Base-by-base conservation (phyloP, 179 eudicot genomes). In the Silene coronaria region DNA sequence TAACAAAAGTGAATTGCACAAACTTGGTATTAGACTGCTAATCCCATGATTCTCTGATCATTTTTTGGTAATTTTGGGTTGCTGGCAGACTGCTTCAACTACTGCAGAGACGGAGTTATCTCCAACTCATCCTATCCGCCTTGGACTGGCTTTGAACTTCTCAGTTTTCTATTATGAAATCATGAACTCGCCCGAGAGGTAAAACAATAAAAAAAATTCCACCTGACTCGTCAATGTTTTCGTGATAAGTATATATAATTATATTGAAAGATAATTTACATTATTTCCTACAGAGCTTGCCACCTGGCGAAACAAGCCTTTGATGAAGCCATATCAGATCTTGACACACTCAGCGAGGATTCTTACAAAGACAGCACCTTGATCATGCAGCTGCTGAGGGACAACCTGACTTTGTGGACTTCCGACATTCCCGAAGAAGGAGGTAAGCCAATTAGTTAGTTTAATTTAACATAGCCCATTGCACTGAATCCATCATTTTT, bases 101-200 rank as follows among this genome's bases (percentile, higher is more conserved):
- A 42, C 85, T 67, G 88, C 91, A 12, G 81, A 75, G 28, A 72
- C 83, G 10, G 88, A 88, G 16, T 76, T 88, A 45, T 72, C 89
- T 68, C 84, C 91, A 45, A 86, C 88, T 34, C 89, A 88, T 71
- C 89, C 91, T 24, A 85, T 86, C 57, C 87, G 91, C 19, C 81
- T 88, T 70, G 89, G 91, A 63, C 73, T 86, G 73, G 89, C 87
- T 60, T 73, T 86, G 74, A 88, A 88, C 69, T 88, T 86, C 80
- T 86, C 91, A 0, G 89, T 88, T 75, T 88, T 88, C 78, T 86
- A 86, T 67, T 88, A 88, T 75, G 91, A 88, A 78, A 86, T 88
- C 53, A 80, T 83, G 87, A 86, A 88, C 73, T 86, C 87, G 0
- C 86, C 88, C 57, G 89, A 88, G 79, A 87, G 87, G 91, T 86